phyloP scores from a whole-genome alignment of 2,329 filamentous ascomycete species.

The Aspergillus amoenus region DNA sequence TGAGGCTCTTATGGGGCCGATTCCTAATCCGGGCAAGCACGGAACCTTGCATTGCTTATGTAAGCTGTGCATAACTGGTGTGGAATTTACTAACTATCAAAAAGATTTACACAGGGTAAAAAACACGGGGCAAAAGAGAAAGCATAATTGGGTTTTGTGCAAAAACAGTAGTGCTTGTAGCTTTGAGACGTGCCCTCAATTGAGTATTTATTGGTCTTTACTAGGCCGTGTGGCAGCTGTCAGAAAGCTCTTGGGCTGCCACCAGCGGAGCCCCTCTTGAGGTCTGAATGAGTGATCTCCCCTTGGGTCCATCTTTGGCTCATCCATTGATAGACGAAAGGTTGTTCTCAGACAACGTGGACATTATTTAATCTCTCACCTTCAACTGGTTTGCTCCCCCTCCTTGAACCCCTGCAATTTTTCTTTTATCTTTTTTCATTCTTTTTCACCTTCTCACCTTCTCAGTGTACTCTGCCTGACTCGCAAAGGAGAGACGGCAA shows the following conservation, averaged over 20 bases:
- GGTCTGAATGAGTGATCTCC: neutral
- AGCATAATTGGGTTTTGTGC: neutral
- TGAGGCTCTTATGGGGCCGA: neutral
- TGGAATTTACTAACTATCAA: neutral
- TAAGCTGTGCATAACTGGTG: neutral
- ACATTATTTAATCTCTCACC: neutral
- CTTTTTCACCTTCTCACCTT: neutral
- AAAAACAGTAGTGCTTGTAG: neutral
- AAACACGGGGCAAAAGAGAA: neutral
- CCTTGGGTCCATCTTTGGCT: constrained; percentile 10
- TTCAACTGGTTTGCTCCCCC: neutral
- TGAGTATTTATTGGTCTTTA: neutral
- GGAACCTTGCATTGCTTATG: neutral
- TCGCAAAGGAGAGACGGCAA: neutral
- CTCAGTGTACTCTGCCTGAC: neutral
- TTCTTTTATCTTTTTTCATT: neutral
- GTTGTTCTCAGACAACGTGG: neutral
- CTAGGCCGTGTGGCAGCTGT: neutral
- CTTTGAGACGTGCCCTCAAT: neutral
- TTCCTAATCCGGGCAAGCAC: neutral
- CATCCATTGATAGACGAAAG: constrained; percentile 12
- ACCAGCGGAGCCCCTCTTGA: neutral
- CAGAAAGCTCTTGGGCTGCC: neutral
- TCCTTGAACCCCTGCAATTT: neutral
- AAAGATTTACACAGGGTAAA: neutral